Conservation (phyloP, 768 basidiomycete species). For the Psilocybe cubensis region DNA sequence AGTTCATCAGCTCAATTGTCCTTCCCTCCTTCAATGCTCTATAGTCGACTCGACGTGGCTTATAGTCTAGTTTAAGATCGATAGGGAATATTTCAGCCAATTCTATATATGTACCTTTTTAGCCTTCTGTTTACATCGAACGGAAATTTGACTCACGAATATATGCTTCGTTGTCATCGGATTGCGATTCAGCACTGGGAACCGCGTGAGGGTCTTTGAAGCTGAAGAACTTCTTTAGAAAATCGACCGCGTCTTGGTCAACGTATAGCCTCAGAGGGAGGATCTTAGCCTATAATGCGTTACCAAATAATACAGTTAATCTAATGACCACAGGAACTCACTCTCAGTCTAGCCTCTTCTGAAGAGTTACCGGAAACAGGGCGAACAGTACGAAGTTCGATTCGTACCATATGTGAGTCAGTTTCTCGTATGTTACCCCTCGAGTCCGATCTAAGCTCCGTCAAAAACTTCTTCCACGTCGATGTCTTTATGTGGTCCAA, state of each 20-base stretch:
- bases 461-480: constrained; percentile 98
- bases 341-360: constrained; percentile 81
- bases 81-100: constrained; percentile 95
- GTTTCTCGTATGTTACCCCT: constrained; percentile 90
- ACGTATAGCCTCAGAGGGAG: constrained; percentile 91
- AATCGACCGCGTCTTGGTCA: constrained; percentile 98
- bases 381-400: constrained; percentile 76
- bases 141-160: constrained; percentile 30
- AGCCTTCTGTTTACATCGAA: not conserved
- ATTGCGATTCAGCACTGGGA: constrained; percentile 27
- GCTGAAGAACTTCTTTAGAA: constrained; percentile 94
- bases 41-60: constrained; percentile 96
- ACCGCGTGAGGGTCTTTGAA: constrained; percentile 69
- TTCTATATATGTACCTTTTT: constrained; percentile 52
- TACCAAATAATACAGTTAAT: not conserved
- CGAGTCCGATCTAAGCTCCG: constrained; percentile 81
- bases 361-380: constrained; percentile 69
- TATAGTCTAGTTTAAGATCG: constrained; percentile 96
- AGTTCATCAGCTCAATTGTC: constrained; percentile 98
- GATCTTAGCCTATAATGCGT: constrained; percentile 72
- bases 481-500: constrained; percentile 98
- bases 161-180: constrained; percentile 49
- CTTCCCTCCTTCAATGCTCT: constrained; percentile 85
- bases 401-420: constrained; percentile 90
- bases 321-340: constrained; percentile 39